Evolutionary conservation across 495 filamentous ascomycete species (phyloP).

Genomic region (Amphirosellinia nigrospora): DNA sequence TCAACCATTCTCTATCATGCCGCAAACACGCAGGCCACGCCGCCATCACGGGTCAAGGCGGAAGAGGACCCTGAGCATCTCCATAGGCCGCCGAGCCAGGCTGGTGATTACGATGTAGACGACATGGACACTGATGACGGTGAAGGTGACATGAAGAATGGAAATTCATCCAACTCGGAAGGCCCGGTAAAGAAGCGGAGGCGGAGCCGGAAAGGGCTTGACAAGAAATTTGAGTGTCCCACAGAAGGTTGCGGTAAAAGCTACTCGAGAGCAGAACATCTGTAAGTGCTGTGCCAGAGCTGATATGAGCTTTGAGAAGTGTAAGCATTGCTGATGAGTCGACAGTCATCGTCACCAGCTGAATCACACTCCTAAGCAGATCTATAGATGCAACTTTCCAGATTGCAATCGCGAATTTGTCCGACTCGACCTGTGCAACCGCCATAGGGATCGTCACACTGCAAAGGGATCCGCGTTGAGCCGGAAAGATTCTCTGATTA

Average conservation of each 20-base stretch:
- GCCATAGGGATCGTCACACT: constrained; percentile 95
- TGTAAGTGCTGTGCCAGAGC: constrained; percentile 58
- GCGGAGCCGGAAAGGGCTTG: constrained; percentile 83
- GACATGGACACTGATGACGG: constrained; percentile 31
- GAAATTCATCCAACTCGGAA: constrained; percentile 60
- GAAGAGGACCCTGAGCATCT: constrained; percentile 52
- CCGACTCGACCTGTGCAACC: constrained; percentile 89
- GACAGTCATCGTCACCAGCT: constrained; percentile 83
- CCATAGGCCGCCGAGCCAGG: constrained; percentile 54
- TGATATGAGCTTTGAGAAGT: background rate
- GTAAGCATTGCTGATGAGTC: constrained; percentile 29
- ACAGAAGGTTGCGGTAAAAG: constrained; percentile 91
- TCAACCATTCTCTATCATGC: constrained; percentile 48
- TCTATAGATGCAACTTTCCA: constrained; percentile 93
- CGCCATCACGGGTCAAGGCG: constrained; percentile 47
- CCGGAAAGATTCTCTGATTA: constrained; percentile 79
- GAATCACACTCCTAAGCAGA: constrained; percentile 95
- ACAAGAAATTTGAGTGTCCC: constrained; percentile 95
- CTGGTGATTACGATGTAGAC: constrained; percentile 48
- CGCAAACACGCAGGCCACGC: constrained; percentile 48
- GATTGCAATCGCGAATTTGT: constrained; percentile 92
- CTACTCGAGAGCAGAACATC: constrained; percentile 95
- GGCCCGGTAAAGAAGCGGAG: constrained; percentile 72
- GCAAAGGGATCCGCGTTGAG: constrained; percentile 93
- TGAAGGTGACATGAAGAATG: constrained; percentile 48